Percentiles rank a stretch among this genome's conserved stretches.
These are phyloP conservation scores for Parietichytrium sp. DNA, from an alignment of 108 stramenopile genomes.

Conservation along the genomic window DNA sequence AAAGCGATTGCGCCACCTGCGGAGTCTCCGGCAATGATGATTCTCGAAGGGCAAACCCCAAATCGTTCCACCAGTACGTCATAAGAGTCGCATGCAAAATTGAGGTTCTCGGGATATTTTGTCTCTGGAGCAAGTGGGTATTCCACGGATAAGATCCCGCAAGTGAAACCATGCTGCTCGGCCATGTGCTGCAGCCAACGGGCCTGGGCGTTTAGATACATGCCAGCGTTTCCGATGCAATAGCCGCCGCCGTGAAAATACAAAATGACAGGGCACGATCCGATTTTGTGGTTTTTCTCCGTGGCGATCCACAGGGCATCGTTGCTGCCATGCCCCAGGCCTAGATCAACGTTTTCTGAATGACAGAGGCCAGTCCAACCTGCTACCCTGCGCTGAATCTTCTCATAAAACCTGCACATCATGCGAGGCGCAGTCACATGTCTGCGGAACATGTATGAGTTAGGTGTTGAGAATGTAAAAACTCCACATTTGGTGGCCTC, in stretches of 20 bases:
- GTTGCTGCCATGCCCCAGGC: background rate
- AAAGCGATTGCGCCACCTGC: slow-evolving; percentile 8
- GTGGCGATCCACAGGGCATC: slow-evolving; percentile 20
- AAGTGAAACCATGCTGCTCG: background rate
- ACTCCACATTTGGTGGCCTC: too few relatives aligned
- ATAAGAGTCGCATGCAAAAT: background rate
- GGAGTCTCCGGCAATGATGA: background rate
- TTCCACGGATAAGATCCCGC: background rate
- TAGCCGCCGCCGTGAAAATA: slow-evolving; percentile 26
- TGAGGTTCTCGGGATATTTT: slow-evolving; percentile 6
- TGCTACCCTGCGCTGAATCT: background rate
- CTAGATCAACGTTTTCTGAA: background rate
- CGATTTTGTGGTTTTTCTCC: background rate
- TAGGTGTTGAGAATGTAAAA: too few relatives aligned
- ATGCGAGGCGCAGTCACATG: slow-evolving; percentile 17
- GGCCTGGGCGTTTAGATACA: background rate
- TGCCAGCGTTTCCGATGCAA: background rate
- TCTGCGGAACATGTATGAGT: too few relatives aligned
- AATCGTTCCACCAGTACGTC: background rate
- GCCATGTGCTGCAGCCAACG: background rate
- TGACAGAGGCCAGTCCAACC: background rate
- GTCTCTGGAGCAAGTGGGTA: slow-evolving; percentile 26
- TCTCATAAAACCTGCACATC: background rate
- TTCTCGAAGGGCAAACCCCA: background rate
- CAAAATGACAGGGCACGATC: background rate